These are phyloP conservation scores for Ceriops zippeliana DNA, from an alignment of 345 rosid species.

Conservation along the genomic window DNA sequence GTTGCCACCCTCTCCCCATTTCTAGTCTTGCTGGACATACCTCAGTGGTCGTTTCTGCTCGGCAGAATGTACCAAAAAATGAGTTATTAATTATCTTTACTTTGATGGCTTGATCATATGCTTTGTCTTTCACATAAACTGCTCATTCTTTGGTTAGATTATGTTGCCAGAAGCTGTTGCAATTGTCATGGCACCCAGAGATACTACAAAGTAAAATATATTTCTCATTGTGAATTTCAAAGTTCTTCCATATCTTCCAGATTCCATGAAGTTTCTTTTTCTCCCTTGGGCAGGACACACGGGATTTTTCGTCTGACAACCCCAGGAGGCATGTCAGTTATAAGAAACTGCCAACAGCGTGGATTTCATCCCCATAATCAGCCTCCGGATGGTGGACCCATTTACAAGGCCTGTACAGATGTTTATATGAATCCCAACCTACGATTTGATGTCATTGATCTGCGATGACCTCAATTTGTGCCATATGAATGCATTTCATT, in stretches of 20 bases:
- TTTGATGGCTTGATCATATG: neutral
- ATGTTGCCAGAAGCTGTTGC: constrained; percentile 98
- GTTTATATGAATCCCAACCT: constrained; percentile 85
- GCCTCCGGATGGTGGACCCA: constrained; percentile 85
- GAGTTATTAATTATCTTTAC: neutral
- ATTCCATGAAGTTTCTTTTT: neutral
- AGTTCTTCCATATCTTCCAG: neutral
- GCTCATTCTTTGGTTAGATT: constrained; percentile 44
- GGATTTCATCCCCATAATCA: constrained; percentile 83
- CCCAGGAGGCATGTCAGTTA: constrained; percentile 92
- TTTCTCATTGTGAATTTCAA: neutral
- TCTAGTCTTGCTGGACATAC: no score
- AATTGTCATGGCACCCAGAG: constrained; percentile 97
- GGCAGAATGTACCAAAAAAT: neutral
- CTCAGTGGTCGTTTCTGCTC: no score
- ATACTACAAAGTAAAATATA: constrained; percentile 53
- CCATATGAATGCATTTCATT: neutral
- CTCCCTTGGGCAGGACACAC: constrained; percentile 44
- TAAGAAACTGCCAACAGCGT: constrained; percentile 77
- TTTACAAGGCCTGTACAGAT: constrained; percentile 76
- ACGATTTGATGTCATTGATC: constrained; percentile 80
- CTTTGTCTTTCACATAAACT: constrained; percentile 5
- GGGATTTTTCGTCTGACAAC: constrained; percentile 89
- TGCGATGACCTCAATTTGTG: constrained; percentile 43
- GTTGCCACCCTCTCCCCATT: no score